Conservation (phyloP, 192 early-diverging fungal species). For the Coemansia sp. region DNA sequence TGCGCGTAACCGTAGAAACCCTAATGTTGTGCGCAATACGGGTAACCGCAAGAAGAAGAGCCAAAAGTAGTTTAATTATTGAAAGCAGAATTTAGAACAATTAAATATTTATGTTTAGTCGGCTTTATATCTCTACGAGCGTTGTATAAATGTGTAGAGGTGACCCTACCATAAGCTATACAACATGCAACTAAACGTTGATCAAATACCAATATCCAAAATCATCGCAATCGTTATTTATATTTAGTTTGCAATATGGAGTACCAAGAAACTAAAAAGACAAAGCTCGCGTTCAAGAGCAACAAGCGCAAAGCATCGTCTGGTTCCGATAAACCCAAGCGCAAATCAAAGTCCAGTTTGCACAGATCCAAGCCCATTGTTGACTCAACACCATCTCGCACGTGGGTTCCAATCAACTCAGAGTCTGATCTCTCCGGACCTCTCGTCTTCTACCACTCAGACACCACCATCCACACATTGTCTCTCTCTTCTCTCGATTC, state of each 20-base stretch:
- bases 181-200: too few relatives aligned
- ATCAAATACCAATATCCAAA: too few relatives aligned
- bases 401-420: constrained; percentile 25
- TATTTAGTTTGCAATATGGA: constrained; percentile 13
- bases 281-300: constrained; percentile 38
- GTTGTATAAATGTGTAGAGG: too few relatives aligned
- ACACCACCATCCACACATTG: background rate
- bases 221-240: too few relatives aligned
- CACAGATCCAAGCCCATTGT: background rate
- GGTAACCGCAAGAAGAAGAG: constrained; percentile 62
- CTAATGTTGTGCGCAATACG: constrained; percentile 57
- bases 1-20: constrained; percentile 67
- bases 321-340: background rate
- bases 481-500: too few relatives aligned
- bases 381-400: background rate
- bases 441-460: constrained; percentile 14
- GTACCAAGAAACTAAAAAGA: constrained; percentile 17
- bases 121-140: too few relatives aligned
- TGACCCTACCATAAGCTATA: too few relatives aligned
- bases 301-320: background rate
- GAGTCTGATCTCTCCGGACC: constrained; percentile 30
- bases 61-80: background rate
- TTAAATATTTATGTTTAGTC: too few relatives aligned
- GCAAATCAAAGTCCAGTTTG: background rate
- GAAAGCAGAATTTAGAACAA: too few relatives aligned